Conservation (phyloP, 2,329 filamentous ascomycete genomes). For the Colletotrichum eremochloae region DNA sequence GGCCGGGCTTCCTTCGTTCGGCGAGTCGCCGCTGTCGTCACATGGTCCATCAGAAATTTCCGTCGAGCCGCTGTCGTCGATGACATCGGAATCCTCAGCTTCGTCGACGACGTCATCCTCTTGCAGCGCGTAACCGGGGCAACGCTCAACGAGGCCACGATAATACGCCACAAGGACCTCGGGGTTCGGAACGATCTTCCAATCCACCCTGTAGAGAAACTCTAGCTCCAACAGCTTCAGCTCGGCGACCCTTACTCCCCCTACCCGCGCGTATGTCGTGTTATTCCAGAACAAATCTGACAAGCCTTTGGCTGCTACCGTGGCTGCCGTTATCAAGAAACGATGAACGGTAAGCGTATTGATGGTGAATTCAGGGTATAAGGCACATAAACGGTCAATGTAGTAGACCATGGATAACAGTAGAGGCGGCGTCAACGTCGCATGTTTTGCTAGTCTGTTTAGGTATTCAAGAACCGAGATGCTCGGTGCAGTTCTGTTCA, state of each 20-base stretch:
- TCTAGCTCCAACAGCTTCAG: conserved; percentile 93
- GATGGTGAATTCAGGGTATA: conserved; percentile 96
- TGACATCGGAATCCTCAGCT: conserved; percentile 50
- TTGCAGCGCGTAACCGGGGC: conserved; percentile 68
- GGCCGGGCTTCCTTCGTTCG: conserved; percentile 39
- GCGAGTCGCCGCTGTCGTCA: conserved; percentile 43
- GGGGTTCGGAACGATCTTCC: conserved; percentile 96
- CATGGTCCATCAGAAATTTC: conserved; percentile 45
- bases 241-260: conserved; percentile 90
- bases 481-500: conserved; percentile 75
- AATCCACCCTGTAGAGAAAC: conserved; percentile 91
- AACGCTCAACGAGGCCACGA: conserved; percentile 81
- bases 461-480: conserved; percentile 97
- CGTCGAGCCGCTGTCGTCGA: conserved; percentile 52
- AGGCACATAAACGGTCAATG: conserved; percentile 91
- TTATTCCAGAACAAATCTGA: conserved; percentile 99
- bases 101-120: conserved; percentile 50
- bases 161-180: conserved; percentile 96
- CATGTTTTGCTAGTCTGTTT: conserved; percentile 91
- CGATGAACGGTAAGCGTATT: conserved; percentile 97
- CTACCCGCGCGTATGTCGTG: conserved; percentile 93
- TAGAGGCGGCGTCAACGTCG: conserved; percentile 91
- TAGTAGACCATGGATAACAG: conserved; percentile 99
- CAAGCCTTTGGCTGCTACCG: conserved; percentile 94
- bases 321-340: conserved; percentile 95